phyloP scores from a whole-genome alignment of 2,329 filamentous ascomycete species.

The Aspergillus pseudonomiae region DNA sequence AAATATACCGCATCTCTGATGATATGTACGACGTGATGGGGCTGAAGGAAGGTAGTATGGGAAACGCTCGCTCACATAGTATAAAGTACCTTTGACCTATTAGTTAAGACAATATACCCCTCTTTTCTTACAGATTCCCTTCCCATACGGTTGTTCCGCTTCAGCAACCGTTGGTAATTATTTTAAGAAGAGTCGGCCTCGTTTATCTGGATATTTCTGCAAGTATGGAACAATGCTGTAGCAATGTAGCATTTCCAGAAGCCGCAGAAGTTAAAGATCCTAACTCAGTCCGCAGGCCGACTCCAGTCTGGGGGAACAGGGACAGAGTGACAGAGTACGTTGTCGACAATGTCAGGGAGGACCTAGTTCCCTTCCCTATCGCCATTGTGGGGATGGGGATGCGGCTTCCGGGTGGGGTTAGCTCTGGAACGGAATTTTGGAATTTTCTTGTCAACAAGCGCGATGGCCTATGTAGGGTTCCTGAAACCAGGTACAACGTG shows the following conservation, averaged over 20 bases:
- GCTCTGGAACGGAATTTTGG: conserved; percentile 23
- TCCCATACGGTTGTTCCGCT: neutral
- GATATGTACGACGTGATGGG: neutral
- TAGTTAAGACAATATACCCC: neutral
- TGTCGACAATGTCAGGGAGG: neutral
- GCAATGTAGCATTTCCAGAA: neutral
- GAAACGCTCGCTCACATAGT: neutral
- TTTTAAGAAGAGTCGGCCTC: neutral
- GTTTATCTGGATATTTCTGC: neutral
- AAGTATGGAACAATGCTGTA: conserved; percentile 7
- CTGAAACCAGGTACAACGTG: conserved; percentile 27
- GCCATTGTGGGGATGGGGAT: conserved; percentile 30
- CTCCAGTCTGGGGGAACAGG: neutral
- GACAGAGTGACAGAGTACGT: neutral
- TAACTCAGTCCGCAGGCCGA: neutral
- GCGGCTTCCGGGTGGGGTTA: conserved; percentile 25
- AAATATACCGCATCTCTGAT: neutral
- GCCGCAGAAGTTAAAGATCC: neutral
- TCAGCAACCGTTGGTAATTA: neutral
- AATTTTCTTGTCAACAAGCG: conserved; percentile 25
- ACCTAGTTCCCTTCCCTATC: conserved; percentile 16
- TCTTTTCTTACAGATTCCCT: neutral
- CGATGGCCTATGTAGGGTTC: conserved; percentile 25
- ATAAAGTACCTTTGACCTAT: neutral
- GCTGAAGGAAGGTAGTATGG: neutral